phyloP scores from a whole-genome alignment of 345 rosid genomes.

The Arabidopsis arenosa region DNA sequence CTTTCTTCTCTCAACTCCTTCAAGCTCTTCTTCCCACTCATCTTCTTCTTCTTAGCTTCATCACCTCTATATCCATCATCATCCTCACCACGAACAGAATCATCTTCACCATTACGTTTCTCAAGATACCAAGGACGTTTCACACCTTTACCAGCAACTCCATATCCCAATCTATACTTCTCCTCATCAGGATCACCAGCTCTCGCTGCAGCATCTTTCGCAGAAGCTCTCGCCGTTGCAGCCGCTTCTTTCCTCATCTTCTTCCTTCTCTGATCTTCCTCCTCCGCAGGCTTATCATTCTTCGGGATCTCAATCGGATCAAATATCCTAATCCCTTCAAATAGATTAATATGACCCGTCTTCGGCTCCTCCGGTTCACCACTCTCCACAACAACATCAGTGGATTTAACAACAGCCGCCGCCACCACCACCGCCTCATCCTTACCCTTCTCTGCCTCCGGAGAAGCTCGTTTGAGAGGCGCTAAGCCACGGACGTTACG shows the following conservation, averaged over 20 bases:
- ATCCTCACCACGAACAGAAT: conserved; percentile 28
- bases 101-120: conserved; percentile 51
- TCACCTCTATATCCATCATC: conserved; percentile 41
- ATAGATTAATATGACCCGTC: conserved; percentile 83
- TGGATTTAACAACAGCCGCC: neutral
- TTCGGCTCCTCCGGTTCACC: conserved; percentile 51
- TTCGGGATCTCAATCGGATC: conserved; percentile 60
- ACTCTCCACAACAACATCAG: conserved; percentile 30
- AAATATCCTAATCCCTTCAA: conserved; percentile 89
- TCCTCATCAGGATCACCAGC: conserved; percentile 72
- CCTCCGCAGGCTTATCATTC: conserved; percentile 48
- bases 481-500: conserved; percentile 85
- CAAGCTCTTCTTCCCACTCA: conserved; percentile 65
- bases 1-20: conserved; percentile 82
- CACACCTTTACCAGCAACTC: conserved; percentile 92
- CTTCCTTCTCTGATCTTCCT: conserved; percentile 66
- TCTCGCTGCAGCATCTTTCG: conserved; percentile 44
- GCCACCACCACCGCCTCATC: conserved; percentile 17
- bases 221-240: conserved; percentile 51
- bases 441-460: conserved; percentile 34
- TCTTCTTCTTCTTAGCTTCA: conserved; percentile 57
- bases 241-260: conserved; percentile 84
- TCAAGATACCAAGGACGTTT: conserved; percentile 93
- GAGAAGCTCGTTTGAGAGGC: conserved; percentile 47
- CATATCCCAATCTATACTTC: conserved; percentile 85